Evolutionary conservation across 2,329 filamentous ascomycete genomes (phyloP).

Genomic region (Fusarium coffeatum): DNA sequence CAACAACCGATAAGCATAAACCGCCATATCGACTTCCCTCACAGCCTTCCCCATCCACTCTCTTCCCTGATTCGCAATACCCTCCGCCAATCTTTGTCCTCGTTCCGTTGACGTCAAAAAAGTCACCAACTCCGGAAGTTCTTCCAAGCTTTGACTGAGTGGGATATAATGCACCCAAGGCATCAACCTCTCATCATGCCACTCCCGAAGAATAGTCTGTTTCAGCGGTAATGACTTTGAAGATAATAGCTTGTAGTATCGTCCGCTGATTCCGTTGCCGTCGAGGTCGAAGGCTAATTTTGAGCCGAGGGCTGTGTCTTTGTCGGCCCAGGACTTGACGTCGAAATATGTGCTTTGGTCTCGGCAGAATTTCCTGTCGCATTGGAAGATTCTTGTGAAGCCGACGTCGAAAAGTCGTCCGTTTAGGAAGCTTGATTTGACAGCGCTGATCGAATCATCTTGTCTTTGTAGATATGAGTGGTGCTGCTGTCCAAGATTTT

Average conservation of each 20-base stretch:
- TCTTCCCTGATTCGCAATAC: conserved; percentile 65
- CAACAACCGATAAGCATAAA: conserved; percentile 71
- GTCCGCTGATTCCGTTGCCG: conserved; percentile 66
- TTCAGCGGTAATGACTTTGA: conserved; percentile 63
- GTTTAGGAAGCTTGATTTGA: conserved; percentile 51
- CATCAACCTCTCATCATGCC: conserved; percentile 67
- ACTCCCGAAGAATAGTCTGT: conserved; percentile 64
- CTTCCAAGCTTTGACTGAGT: conserved; percentile 60
- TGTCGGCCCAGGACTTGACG: conserved; percentile 48
- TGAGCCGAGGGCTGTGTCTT: conserved; percentile 53
- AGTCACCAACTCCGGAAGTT: conserved; percentile 63
- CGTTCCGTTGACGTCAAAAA: conserved; percentile 58
- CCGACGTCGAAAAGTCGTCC: conserved; percentile 56
- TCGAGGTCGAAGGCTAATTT: conserved; percentile 64
- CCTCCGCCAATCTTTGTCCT: conserved; percentile 60
- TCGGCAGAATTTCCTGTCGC: conserved; percentile 52
- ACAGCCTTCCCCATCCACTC: conserved; percentile 67
- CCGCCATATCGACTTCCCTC: conserved; percentile 67
- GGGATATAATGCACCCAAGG: conserved; percentile 70
- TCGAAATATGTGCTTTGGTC: conserved; percentile 51
- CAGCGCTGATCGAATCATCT: conserved; percentile 26
- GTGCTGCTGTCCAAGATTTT: conserved; percentile 45
- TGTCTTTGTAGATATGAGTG: conserved; percentile 51
- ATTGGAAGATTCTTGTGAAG: conserved; percentile 61
- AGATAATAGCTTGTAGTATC: conserved; percentile 63